Evolutionary conservation across 805 yeast species (phyloP).

Genomic region (Cyberlindnera nakhonratchasimensis): DNA sequence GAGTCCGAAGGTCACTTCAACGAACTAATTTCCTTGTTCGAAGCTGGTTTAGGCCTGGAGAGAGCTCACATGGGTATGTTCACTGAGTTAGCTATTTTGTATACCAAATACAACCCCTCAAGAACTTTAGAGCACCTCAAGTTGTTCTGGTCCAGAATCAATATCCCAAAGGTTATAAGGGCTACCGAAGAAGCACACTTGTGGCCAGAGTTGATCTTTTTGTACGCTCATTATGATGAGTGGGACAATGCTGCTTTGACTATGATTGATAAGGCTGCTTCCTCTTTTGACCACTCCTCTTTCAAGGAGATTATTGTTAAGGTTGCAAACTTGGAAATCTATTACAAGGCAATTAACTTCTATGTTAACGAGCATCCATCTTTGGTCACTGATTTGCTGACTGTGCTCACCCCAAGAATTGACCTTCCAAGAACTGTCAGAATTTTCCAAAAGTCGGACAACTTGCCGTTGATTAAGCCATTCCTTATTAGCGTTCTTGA

Average conservation of each 20-base stretch:
- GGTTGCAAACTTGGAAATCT: constrained; percentile 93
- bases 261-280: constrained; percentile 92
- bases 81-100: constrained; percentile 88
- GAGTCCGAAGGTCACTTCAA: constrained; percentile 89
- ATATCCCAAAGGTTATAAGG: constrained; percentile 93
- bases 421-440: constrained; percentile 94
- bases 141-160: constrained; percentile 96
- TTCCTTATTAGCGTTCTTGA: constrained; percentile 88
- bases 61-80: constrained; percentile 99
- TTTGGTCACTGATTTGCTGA: constrained; percentile 77
- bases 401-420: constrained; percentile 81
- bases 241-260: constrained; percentile 98
- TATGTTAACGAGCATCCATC: constrained; percentile 92
- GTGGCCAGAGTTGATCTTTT: constrained; percentile 94
- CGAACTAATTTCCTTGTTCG: constrained; percentile 88
- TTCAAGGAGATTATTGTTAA: constrained; percentile 94
- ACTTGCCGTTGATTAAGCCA: constrained; percentile 93
- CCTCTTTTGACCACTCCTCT: constrained; percentile 88
- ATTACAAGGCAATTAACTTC: constrained; percentile 95
- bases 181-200: constrained; percentile 92
- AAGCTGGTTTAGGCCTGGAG: constrained; percentile 93
- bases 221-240: constrained; percentile 97
- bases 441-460: constrained; percentile 92
- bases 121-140: constrained; percentile 95
- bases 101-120: constrained; percentile 85